Evolutionary conservation across 192 early-diverging fungal species (phyloP), one percentile per base, ranked within the genome.

Genomic region (Phlyctochytrium arcticum): DNA sequence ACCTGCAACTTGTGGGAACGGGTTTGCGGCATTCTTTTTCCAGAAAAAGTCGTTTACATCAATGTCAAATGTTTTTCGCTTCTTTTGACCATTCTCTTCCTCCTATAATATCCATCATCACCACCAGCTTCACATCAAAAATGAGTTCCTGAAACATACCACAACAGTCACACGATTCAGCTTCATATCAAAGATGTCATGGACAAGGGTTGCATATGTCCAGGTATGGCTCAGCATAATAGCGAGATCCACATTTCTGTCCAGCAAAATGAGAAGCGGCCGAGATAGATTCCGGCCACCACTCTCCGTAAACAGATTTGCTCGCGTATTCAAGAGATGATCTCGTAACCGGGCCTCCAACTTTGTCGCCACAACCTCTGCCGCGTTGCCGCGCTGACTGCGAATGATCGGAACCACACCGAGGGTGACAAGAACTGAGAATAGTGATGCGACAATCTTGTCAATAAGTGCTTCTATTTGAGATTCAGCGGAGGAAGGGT

Each of bases 131-230:
- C 48, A 65, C 63, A 75, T 71, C 46, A n/a, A n/a, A 44, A 19
- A 44, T 44, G 39, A 44, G 3, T 53, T 1, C 17, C 12, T 53
- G 55, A 19, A 34, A 27, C 66, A 60, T 72, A 87, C 83, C 64
- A 77, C 75, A 46, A 92, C 71, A 1, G 80, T 69, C 48, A 99
- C 84, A 36, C 92, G 84, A 69, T 96, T 98, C 34, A 98, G 82
- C 50, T 88, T 88, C 83, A 99, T 86, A 36, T 94, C 91, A 36
- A 94, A 84, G 3, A 98, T 82, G 71, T 99, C 97, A 75, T 99
- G 96, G 10, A 99, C 84, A 26, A 99, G 80, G 0, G 93, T 90
- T 62, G 95, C 89, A 72, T 99, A 99, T 0, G 96, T 98, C 97
- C 97, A 99, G 7, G 96, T 92, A 74, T 99, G 97, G 56, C 78